Percentiles rank a stretch among this genome's conserved stretches.
These are phyloP conservation scores for Senna tora DNA, from an alignment of 306 rosid genomes.

Conservation along the genomic window DNA sequence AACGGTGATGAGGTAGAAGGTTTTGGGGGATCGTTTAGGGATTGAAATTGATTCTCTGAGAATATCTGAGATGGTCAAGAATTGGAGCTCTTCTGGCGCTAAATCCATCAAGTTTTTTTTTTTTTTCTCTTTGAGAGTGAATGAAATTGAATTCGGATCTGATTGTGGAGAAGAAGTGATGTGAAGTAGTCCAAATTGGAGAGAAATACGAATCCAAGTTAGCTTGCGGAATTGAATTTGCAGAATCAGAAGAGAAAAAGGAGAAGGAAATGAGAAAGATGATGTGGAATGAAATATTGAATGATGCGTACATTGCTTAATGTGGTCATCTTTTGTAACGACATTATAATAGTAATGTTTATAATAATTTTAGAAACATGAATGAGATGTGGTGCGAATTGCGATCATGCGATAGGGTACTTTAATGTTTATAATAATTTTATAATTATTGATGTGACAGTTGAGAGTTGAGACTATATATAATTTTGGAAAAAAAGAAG, in stretches of 20 bases:
- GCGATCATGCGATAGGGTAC: no score
- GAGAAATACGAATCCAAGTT: conserved; percentile 1
- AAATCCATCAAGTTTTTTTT: conserved; percentile 63
- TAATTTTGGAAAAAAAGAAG: no score
- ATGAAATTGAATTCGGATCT: not conserved
- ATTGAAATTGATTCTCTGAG: conserved; percentile 75
- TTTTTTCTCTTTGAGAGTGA: no score
- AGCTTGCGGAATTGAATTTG: not conserved
- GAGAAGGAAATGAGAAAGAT: not conserved
- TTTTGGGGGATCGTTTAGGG: conserved; percentile 77
- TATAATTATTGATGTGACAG: no score
- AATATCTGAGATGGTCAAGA: conserved; percentile 56
- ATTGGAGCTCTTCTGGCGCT: conserved; percentile 84
- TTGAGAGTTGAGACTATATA: no score
- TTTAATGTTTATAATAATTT: no score
- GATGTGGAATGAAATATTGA: not conserved
- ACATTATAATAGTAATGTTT: no score
- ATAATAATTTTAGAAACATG: no score
- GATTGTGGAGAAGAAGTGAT: not conserved
- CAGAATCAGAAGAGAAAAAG: not conserved
- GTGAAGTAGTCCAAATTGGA: not conserved
- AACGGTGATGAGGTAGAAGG: conserved; percentile 82
- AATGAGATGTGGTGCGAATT: no score
- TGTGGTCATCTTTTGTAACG: not conserved
- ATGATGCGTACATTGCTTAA: not conserved